phyloP scores from a whole-genome alignment of 108 stramenopile species.

The Conticribra guillardii region DNA sequence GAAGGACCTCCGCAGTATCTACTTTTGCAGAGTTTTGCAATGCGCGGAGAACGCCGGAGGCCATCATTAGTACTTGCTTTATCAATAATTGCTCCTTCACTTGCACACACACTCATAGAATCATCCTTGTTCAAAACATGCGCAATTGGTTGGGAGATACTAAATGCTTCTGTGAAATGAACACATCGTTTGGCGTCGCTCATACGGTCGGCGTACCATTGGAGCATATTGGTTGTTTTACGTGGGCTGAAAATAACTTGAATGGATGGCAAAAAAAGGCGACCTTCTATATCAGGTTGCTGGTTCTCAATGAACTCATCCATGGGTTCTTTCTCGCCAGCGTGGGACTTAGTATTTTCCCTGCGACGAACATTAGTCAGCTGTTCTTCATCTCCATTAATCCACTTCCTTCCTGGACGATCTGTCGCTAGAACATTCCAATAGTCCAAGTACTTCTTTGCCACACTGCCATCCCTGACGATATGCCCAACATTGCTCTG shows the following conservation, averaged over 20 bases:
- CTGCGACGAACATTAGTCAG: neutral
- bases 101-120: no score
- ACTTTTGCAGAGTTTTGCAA: constrained; percentile 16
- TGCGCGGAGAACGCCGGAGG: constrained; percentile 38
- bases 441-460: constrained; percentile 24
- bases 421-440: constrained; percentile 35
- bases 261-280: constrained; percentile 8
- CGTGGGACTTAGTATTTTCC: neutral
- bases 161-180: constrained; percentile 44
- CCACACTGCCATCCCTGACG: constrained; percentile 32
- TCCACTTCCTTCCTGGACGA: constrained; percentile 27
- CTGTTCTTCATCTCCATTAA: neutral
- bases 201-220: constrained; percentile 45
- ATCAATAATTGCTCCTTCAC: no score
- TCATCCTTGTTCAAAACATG: constrained; percentile 38
- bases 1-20: neutral
- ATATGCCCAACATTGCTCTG: constrained; percentile 46
- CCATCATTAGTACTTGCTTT: constrained; percentile 11
- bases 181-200: constrained; percentile 21
- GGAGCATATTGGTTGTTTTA: constrained; percentile 29
- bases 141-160: constrained; percentile 35
- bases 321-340: constrained; percentile 24
- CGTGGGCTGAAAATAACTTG: constrained; percentile 45
- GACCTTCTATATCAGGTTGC: constrained; percentile 36
- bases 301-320: constrained; percentile 27